A percentile compares a stretch with the other conserved stretches of the same genome.
Conservation (phyloP, 2,329 filamentous ascomycete species). For the Phialemonium atrogriseum region DNA sequence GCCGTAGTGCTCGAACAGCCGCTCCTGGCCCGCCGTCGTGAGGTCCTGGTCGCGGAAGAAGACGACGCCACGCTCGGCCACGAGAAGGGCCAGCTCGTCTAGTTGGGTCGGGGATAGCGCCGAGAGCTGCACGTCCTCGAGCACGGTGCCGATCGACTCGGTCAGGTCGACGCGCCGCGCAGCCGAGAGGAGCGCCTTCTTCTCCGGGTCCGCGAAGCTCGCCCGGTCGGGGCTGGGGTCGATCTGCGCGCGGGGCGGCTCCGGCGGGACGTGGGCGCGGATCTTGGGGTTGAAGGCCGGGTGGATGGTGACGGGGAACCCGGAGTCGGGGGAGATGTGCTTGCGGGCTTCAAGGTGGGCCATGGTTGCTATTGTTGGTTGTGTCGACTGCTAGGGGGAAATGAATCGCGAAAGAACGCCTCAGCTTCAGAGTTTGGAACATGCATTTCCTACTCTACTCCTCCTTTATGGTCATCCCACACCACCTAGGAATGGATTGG, state of each 20-base stretch:
- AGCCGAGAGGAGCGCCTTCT: conserved; percentile 30
- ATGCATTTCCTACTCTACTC: no score
- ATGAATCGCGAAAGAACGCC: neutral
- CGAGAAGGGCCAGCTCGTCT: conserved; percentile 40
- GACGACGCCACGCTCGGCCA: conserved; percentile 36
- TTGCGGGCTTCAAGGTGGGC: conserved; percentile 32
- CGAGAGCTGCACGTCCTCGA: conserved; percentile 32
- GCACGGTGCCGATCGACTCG: conserved; percentile 31
- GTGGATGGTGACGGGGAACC: conserved; percentile 35
- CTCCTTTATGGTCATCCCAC: neutral
- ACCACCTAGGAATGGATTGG: neutral
- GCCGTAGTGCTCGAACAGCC: conserved; percentile 40
- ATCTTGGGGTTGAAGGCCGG: conserved; percentile 39
- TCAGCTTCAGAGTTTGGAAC: no score
- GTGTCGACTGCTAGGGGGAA: neutral
- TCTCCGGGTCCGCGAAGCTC: conserved; percentile 33
- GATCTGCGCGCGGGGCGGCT: conserved; percentile 23
- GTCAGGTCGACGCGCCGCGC: conserved; percentile 31
- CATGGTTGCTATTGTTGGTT: neutral
- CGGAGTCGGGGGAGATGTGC: conserved; percentile 40
- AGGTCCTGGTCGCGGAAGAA: conserved; percentile 40
- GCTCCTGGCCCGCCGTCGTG: conserved; percentile 31
- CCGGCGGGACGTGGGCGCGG: conserved; percentile 28
- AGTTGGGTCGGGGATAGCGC: conserved; percentile 34
- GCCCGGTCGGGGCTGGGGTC: conserved; percentile 27